These are phyloP conservation scores for Dactylellina sp. DNA, from an alignment of 2,329 filamentous ascomycete genomes.

Conservation along the genomic window DNA sequence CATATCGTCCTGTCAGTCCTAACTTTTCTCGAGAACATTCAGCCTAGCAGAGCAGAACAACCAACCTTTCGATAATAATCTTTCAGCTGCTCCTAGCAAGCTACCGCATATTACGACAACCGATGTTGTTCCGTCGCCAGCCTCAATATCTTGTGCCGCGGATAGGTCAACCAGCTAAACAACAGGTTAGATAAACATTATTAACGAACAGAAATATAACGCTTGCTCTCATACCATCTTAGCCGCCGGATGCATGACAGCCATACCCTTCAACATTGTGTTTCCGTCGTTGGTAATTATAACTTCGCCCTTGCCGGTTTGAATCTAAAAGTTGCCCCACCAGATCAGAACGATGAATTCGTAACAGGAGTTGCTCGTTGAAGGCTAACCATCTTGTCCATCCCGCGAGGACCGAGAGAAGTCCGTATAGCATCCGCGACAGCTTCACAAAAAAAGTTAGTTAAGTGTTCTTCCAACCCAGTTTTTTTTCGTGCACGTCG, in stretches of 20 bases:
- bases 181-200: neutral
- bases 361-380: neutral
- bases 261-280: constrained; percentile 99
- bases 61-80: constrained; percentile 82
- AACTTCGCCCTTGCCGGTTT: constrained; percentile 94
- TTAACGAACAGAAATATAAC: neutral
- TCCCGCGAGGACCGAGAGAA: constrained; percentile 93
- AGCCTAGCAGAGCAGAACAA: neutral
- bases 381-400: constrained; percentile 87
- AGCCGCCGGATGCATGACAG: constrained; percentile 98
- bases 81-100: constrained; percentile 91
- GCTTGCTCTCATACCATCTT: constrained; percentile 76
- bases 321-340: constrained; percentile 70
- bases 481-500: constrained; percentile 1
- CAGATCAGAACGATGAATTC: constrained; percentile 59
- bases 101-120: constrained; percentile 98
- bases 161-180: constrained; percentile 86
- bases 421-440: constrained; percentile 92
- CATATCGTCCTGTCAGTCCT: neutral
- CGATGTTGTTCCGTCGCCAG: constrained; percentile 96
- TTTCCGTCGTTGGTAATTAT: constrained; percentile 99
- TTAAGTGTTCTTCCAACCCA: constrained; percentile 1
- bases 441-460: constrained; percentile 68
- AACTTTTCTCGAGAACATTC: neutral
- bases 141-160: constrained; percentile 96